Conservation (phyloP, 2,329 filamentous ascomycete species). For the Penicillium sp. region DNA sequence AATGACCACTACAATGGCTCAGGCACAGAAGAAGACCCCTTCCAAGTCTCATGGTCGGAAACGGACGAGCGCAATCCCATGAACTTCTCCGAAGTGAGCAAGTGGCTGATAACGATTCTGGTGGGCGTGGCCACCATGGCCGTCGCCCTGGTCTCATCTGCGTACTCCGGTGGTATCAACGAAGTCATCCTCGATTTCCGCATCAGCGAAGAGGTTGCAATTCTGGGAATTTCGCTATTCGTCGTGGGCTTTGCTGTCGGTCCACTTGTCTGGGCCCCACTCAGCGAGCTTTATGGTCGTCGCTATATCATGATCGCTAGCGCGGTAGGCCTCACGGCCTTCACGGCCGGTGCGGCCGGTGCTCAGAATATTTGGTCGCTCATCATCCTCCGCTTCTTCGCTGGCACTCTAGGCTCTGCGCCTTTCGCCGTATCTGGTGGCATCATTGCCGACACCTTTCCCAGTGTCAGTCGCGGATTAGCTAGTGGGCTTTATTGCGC, state of each 20-base stretch:
- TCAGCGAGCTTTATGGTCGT: constrained; percentile 36
- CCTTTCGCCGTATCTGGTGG: constrained; percentile 61
- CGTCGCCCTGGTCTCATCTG: constrained; percentile 37
- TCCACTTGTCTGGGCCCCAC: constrained; percentile 38
- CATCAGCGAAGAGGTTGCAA: constrained; percentile 29
- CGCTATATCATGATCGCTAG: constrained; percentile 18
- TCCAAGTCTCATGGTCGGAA: constrained; percentile 6
- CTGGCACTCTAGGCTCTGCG: constrained; percentile 58
- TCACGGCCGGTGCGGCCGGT: constrained; percentile 59
- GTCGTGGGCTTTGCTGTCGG: constrained; percentile 44
- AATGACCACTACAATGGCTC: constrained; percentile 4
- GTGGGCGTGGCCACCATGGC: constrained; percentile 33
- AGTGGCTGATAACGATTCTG: constrained; percentile 34
- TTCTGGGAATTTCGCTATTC: constrained; percentile 41
- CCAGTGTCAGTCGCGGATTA: constrained; percentile 49
- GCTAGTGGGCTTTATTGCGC: constrained; percentile 64
- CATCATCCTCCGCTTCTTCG: constrained; percentile 63
- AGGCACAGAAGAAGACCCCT: constrained; percentile 16
- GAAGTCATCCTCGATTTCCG: constrained; percentile 30
- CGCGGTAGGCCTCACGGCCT: constrained; percentile 49
- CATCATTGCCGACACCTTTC: constrained; percentile 59
- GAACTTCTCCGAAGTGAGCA: constrained; percentile 15
- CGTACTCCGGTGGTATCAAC: constrained; percentile 32
- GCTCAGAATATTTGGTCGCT: constrained; percentile 58
- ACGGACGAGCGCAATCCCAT: constrained; percentile 12